Evolutionary conservation across 1,139 yeast genomes (phyloP), one percentile per base, ranked within the genome.

Genomic region (Suhomyces taliae): DNA sequence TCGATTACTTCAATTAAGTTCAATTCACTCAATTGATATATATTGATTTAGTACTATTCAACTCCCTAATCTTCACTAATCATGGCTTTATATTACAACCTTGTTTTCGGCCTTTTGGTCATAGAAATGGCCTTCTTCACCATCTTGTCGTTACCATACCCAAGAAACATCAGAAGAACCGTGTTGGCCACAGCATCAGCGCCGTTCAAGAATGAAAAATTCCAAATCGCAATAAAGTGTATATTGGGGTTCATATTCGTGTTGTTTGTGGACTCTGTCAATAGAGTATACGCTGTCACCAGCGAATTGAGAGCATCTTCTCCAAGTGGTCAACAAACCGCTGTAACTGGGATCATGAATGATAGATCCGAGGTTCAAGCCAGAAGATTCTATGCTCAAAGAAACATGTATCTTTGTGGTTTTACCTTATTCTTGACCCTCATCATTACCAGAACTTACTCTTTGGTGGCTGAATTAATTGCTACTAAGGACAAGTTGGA

Each of bases 341-440:
- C 46, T 14, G 48, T 60, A 15, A 53, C 61, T 31, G 66, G 67
- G 1, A 53, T 70, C 27, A 51, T 75, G 50, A 73, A 70, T 53
- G 91, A 87, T 58, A 76, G 96, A 48, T 72, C 90, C 8, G 97
- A 90, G 58, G 75, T 86, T 52, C 95, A 87, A 66, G 91, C 97
- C 24, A 82, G 97, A 67, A 80, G 91, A 62, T 95, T 95, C 69
- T 90, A 91, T 62, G 90, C 97, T 19, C 99, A 95, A 73, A 83
- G 99, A 72, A 95, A 95, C 74, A 85, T 91, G 87, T 95, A 95
- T 62, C 79, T 95, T 50, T 90, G 97, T 59, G 99, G 99, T 1
- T 90, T 91, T 70, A 90, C 98, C 3, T 78, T 95, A 66, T 95
- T 95, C 66, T 75, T 93, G 62, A 88, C 97, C 1, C 76, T 90